Conservation (phyloP, 1,284 basidiomycete species). For the Cryptococcus floricola region DNA sequence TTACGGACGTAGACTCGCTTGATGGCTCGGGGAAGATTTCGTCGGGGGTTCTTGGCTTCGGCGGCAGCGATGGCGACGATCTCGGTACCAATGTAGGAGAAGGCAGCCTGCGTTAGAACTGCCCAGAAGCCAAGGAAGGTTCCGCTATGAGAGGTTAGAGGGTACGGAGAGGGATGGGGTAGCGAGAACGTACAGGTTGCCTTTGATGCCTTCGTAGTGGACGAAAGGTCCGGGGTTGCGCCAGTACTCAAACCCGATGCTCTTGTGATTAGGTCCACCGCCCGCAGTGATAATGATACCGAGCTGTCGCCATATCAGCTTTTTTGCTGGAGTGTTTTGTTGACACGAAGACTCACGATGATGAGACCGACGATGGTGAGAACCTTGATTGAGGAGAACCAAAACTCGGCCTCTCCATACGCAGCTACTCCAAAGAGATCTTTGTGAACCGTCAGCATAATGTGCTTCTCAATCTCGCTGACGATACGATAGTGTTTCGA, state of each 20-base stretch:
- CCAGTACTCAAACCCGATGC: slow-evolving; percentile 51
- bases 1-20: slow-evolving; percentile 72
- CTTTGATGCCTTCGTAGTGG: slow-evolving; percentile 43
- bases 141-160: no score
- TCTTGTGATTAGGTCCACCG: slow-evolving; percentile 43
- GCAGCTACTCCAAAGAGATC: no score
- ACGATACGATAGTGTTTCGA: slow-evolving; percentile 29
- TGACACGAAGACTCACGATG: slow-evolving; percentile 2
- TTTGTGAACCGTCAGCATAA: slow-evolving; percentile 46
- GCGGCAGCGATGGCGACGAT: slow-evolving; percentile 50
- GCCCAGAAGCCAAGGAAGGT: slow-evolving; percentile 56
- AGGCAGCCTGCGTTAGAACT: slow-evolving; percentile 49
- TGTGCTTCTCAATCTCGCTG: no score
- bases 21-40: slow-evolving; percentile 73
- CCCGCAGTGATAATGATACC: slow-evolving; percentile 61
- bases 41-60: slow-evolving; percentile 60
- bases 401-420: slow-evolving; percentile 50
- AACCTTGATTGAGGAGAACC: slow-evolving; percentile 67
- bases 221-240: slow-evolving; percentile 52
- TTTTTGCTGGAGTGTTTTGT: no score
- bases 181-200: slow-evolving; percentile 19
- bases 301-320: slow-evolving; percentile 42
- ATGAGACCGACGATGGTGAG: slow-evolving; percentile 60
- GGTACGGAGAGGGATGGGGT: no score
- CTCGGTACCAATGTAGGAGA: slow-evolving; percentile 48